Base-by-base conservation (phyloP, 2,329 filamentous ascomycete genomes). In the Paraconiothyrium sp. region DNA sequence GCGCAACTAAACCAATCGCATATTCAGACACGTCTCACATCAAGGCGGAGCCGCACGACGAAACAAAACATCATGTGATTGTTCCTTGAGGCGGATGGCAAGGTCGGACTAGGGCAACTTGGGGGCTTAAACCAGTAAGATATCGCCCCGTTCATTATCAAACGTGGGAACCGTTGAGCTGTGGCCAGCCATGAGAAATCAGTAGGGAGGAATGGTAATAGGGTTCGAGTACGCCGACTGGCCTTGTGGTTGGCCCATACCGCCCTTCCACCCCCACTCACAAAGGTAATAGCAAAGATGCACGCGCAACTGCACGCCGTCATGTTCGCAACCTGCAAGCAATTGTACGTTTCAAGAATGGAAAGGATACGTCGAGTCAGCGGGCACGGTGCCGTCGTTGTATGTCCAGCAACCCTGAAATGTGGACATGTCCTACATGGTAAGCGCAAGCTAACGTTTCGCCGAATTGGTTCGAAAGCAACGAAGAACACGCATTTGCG, bases 31-130 rank as follows among this genome's bases (percentile, higher is more conserved):
- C 9, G 4, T 24, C 2, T 46, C 4, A 8, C 11, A 22, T 5
- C 20, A 13, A 46, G 43, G 43, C 20, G 11, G 43, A 24, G 20
- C 20, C 9, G n/a, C 8, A 8, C 11, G 9, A 46, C 11, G n/a
- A 9, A 5, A 22, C 6, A 20, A 46, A 24, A 10, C 6, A 24
- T 24, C 20, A 9, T 4, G 20, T 7, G 8, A 4, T 11, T 5
- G 13, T 24, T 20, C 9, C 10, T 24, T 4, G n/a, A 41, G 39
- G 8, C 39, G 16, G 9, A 13, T 46, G 43, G 20, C 43, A 46
- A 20, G 9, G 41, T 46, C 49, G 46, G 41, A 24, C 27, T 56
- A 37, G 44, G 14, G 24, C 41, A 41, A 44, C 56, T 16, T 39
- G 50, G 13, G 61, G 54, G 44, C 43, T 24, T 22, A 1, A 24